Conservation (phyloP, 345 rosid species). For the Eucalyptus paniculata region DNA sequence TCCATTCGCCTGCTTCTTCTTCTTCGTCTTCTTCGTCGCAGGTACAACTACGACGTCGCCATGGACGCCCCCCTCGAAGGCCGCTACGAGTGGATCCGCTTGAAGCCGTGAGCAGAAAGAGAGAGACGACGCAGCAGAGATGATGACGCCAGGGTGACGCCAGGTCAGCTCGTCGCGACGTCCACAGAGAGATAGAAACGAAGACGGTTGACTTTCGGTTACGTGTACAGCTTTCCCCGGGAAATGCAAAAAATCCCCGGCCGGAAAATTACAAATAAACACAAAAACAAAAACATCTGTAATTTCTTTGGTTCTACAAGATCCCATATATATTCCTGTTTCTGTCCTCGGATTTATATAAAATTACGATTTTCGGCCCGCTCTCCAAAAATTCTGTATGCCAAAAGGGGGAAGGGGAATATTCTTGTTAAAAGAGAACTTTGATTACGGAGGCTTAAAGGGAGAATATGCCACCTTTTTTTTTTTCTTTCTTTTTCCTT, state of each 20-base stretch:
- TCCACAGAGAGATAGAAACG: background rate
- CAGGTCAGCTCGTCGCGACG: background rate
- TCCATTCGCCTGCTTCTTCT: background rate
- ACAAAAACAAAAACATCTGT: background rate
- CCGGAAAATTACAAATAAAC: background rate
- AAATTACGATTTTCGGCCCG: background rate
- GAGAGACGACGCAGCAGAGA: background rate
- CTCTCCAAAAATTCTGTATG: background rate
- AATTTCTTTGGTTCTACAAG: background rate
- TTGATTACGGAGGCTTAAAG: background rate
- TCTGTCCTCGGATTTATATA: background rate
- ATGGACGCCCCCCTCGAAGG: conserved; percentile 39
- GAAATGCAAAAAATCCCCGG: background rate
- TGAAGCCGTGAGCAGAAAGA: conserved; percentile 13
- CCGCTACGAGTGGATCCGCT: conserved; percentile 37
- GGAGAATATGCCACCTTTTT: background rate
- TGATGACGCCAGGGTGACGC: background rate
- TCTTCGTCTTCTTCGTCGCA: background rate
- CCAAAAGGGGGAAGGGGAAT: background rate
- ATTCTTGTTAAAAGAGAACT: background rate
- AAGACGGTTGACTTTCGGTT: background rate
- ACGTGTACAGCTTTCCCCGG: background rate
- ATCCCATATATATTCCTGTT: background rate
- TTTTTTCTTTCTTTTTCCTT: rapidly evolving
- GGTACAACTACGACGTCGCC: conserved; percentile 40